Percentiles rank a stretch among this genome's conserved stretches.
These are phyloP conservation scores for Boletus vinaceobasis DNA, from an alignment of 768 basidiomycete genomes.

Conservation along the genomic window DNA sequence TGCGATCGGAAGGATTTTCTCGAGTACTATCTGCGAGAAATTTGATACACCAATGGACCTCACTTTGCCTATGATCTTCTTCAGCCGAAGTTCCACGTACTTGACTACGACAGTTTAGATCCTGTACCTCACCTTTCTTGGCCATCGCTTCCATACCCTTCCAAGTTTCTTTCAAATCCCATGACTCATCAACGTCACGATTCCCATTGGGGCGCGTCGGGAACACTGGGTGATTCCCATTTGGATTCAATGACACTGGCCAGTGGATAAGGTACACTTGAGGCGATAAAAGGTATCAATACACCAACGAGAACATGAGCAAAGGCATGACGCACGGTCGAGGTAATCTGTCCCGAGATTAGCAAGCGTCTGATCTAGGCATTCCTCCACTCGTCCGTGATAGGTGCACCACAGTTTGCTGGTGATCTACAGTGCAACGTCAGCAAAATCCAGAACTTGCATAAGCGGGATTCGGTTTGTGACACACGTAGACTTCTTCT, in stretches of 20 bases:
- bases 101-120: not conserved
- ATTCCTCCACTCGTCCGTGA: constrained; percentile 69
- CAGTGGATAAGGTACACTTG: constrained; percentile 71
- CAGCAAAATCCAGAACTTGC: not conserved
- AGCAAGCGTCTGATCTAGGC: constrained; percentile 70
- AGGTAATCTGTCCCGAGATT: constrained; percentile 84
- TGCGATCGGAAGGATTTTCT: constrained; percentile 65
- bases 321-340: constrained; percentile 52
- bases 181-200: constrained; percentile 64
- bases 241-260: constrained; percentile 73
- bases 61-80: constrained; percentile 52
- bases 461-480: not conserved
- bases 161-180: constrained; percentile 75
- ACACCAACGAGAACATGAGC: not conserved
- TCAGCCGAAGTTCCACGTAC: not conserved
- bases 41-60: constrained; percentile 72
- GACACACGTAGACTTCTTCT: constrained; percentile 62
- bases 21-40: constrained; percentile 63
- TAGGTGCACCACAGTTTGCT: constrained; percentile 70
- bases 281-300: not conserved
- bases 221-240: constrained; percentile 58
- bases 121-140: constrained; percentile 47
- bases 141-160: constrained; percentile 74
- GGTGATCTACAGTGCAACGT: constrained; percentile 48
- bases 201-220: constrained; percentile 59